Conservation (phyloP, 1,284 basidiomycete genomes). For the Leccinum subrobustum region DNA sequence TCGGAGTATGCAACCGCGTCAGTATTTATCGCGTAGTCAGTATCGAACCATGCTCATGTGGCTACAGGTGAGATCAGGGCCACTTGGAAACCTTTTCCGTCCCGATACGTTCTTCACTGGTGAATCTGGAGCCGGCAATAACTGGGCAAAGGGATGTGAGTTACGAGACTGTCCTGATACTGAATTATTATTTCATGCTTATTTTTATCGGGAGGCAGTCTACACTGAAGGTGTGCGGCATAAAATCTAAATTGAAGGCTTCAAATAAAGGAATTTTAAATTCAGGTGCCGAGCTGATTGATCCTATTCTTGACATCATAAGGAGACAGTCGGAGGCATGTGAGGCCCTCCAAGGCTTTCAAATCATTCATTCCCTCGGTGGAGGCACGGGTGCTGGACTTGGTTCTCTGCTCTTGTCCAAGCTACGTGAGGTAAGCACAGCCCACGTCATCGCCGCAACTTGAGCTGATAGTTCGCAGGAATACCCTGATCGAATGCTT, state of each 20-base stretch:
- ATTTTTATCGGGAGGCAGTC: slow-evolving; percentile 44
- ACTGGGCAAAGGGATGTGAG: slow-evolving; percentile 90
- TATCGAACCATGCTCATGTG: slow-evolving; percentile 1
- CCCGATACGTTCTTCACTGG: slow-evolving; percentile 86
- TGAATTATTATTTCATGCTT: slow-evolving; percentile 11
- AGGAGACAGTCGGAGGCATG: slow-evolving; percentile 78
- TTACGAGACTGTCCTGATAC: slow-evolving; percentile 19
- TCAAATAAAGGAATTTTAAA: not conserved
- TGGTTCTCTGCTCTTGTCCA: slow-evolving; percentile 80
- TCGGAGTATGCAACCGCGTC: slow-evolving; percentile 84
- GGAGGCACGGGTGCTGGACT: slow-evolving; percentile 92
- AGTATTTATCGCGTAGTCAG: slow-evolving; percentile 24
- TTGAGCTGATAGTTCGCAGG: slow-evolving; percentile 41
- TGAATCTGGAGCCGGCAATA: slow-evolving; percentile 84
- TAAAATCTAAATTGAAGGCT: not conserved
- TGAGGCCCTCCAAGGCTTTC: slow-evolving; percentile 92
- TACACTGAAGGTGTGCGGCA: slow-evolving; percentile 75
- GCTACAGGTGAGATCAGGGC: slow-evolving; percentile 63
- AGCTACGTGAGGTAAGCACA: slow-evolving; percentile 70
- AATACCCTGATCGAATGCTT: slow-evolving; percentile 92
- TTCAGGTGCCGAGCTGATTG: slow-evolving; percentile 87
- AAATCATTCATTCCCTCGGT: slow-evolving; percentile 89
- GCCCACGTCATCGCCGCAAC: not conserved
- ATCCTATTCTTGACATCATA: slow-evolving; percentile 75
- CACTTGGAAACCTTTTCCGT: slow-evolving; percentile 75